Conservation (phyloP, 2,329 filamentous ascomycete genomes). For the Talaromyces sp. region DNA sequence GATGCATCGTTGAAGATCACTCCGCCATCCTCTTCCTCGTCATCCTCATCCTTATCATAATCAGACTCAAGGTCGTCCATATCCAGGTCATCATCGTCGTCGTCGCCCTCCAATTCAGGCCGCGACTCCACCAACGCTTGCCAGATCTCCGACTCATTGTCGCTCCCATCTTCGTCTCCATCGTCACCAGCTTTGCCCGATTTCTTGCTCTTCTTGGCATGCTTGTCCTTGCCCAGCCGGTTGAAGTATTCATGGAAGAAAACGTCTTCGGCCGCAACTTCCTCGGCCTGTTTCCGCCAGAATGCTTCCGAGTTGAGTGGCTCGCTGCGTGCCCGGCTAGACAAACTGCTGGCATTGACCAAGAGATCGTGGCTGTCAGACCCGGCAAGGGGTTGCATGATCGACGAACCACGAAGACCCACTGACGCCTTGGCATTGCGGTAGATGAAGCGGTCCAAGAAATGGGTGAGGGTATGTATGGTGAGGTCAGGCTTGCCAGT, state of each 20-base stretch:
- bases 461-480: constrained; percentile 86
- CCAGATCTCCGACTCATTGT: constrained; percentile 79
- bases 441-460: constrained; percentile 98
- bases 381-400: constrained; percentile 88
- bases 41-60: constrained; percentile 45
- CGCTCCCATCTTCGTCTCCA: constrained; percentile 49
- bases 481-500: constrained; percentile 86
- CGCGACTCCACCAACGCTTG: constrained; percentile 77
- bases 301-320: constrained; percentile 83
- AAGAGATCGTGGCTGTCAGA: constrained; percentile 57
- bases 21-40: constrained; percentile 36
- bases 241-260: constrained; percentile 99
- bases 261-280: constrained; percentile 84
- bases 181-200: constrained; percentile 39
- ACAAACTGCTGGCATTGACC: constrained; percentile 42
- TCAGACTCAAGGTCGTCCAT: constrained; percentile 51
- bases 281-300: constrained; percentile 83
- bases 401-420: constrained; percentile 69
- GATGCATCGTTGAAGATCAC: constrained; percentile 46
- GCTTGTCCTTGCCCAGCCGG: constrained; percentile 60
- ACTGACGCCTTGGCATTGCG: constrained; percentile 73
- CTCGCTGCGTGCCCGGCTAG: constrained; percentile 53
- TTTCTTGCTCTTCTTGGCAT: constrained; percentile 54
- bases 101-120: constrained; percentile 67
- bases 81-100: constrained; percentile 54